Evolutionary conservation across 1,139 yeast genomes (phyloP), one percentile per base, ranked within the genome.

Genomic region (Candida gigantensis): DNA sequence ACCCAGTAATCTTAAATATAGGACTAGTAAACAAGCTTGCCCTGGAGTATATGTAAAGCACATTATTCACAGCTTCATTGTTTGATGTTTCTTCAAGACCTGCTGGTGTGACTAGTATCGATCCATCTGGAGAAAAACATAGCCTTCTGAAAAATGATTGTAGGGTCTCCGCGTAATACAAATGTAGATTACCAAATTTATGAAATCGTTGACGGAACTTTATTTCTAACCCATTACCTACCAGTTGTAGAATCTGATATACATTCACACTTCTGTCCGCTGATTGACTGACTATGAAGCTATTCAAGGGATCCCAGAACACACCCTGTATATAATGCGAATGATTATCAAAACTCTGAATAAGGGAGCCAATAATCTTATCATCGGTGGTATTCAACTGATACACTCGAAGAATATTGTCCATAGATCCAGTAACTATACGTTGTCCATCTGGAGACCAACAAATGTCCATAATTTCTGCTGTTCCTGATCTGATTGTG

Each of bases 271-370:
- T 74, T 41, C 96, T 65, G 59, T 94, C 98, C 3, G 96, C 95
- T 16, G 94, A 81, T 55, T 90, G 97, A 5, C 96, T 85, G 1
- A 90, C 88, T 13, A 92, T 60, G 50, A 61, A 88, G 50, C 83
- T 79, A 41, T 83, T 80, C 40, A 68, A 53, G 3, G 98, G 98
- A 57, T 92, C 98, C 97, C 97, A 92, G 0, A 84, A 73, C 3
- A 92, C 92, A 3, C 99, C 99, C 59, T 92, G 99, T 2, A 92
- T 94, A 52, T 87, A 90, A 55, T 90, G 97, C 25, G 68, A 65
- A 57, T 92, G 97, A 46, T 86, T 88, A 3, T 79, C 75, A 33
- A 84, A 64, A 39, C 82, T 81, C 10, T 74, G 64, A 1, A 87
- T 69, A 49, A 84, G 74, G 30, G 71, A 68, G 0, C 92, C 94